Evolutionary conservation across 371 early-diverging fungal species (phyloP), one percentile per base, ranked within the genome.

Genomic region (Conidiobolus incongruus): DNA sequence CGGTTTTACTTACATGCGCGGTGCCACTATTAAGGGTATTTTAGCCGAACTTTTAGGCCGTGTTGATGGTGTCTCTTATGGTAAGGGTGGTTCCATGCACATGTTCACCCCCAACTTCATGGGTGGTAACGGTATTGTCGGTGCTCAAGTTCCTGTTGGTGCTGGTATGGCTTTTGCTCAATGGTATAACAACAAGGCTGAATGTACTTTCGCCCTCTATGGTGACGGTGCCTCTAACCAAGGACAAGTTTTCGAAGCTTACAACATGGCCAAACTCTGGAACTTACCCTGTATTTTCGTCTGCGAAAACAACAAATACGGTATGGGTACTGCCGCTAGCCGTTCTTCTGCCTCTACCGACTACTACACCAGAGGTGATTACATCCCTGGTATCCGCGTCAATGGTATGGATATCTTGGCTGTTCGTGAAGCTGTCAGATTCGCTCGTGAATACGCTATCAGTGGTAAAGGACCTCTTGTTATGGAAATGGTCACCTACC

Each of bases 71-170:
- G 76, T 82, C 52, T 87, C 94, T 28, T 68, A 75, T 58, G 99
- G 99, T 44, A 99, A 96, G 75, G 99, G 99, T 51, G 99, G 99
- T 24, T 98, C 98, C 46, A 99, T 99, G 99, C 99, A 99, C 75
- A 88, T 99, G 81, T 99, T 93, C 65, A 81, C 87, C 40, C 68
- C 70, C 41, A 75, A 81, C 59, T 98, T 99, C 68, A 96, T 81
- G 63, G 99, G 99, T 52, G 99, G 99, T 48, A 96, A 99, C 75
- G 99, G 99, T 52, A 97, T 99, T 56, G 99, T 99, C 45, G 99
- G 99, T 48, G 98, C 99, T 32, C 99, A 99, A 66, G 85, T 95
- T 33, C 93, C 98, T 34, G 68, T 99, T 47, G 97, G 97, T 45
- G 85, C 93, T 10, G 99, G 99, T 54, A 71, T 93, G 47, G 95